Percentiles rank a stretch among this genome's conserved stretches.
phyloP scores from a whole-genome alignment of 192 early-diverging fungal genomes.

The Coemansia furcata region DNA sequence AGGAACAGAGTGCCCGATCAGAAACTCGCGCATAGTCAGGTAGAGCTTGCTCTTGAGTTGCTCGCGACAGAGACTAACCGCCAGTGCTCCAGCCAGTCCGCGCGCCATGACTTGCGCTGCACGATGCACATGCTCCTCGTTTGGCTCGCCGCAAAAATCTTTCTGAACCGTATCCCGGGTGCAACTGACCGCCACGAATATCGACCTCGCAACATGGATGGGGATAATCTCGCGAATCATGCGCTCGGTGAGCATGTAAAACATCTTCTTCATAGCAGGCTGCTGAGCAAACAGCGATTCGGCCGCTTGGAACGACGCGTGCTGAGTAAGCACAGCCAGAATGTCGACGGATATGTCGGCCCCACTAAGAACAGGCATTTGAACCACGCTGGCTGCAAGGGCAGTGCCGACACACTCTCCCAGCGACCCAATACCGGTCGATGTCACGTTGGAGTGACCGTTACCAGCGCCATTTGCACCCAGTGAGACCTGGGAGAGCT shows the following conservation, averaged over 20 bases:
- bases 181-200: constrained; percentile 88
- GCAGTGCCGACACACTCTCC: neutral
- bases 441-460: neutral
- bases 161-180: constrained; percentile 91
- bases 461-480: constrained; percentile 5
- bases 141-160: constrained; percentile 93
- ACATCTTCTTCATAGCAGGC: constrained; percentile 84
- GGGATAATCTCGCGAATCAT: constrained; percentile 88
- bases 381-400: constrained; percentile 6
- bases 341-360: constrained; percentile 47
- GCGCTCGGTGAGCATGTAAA: constrained; percentile 83
- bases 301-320: constrained; percentile 73
- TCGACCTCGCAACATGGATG: constrained; percentile 89
- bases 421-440: neutral
- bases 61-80: constrained; percentile 91
- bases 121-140: constrained; percentile 91
- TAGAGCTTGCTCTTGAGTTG: constrained; percentile 84
- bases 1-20: constrained; percentile 42
- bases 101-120: constrained; percentile 96
- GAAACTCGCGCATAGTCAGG: constrained; percentile 44
- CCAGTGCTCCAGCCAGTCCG: constrained; percentile 80
- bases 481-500: constrained; percentile 29
- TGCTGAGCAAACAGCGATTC: constrained; percentile 77
- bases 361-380: constrained; percentile 40
- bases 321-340: constrained; percentile 46